Conservation (phyloP, 1,284 basidiomycete species). For the Ustilago loliicola region DNA sequence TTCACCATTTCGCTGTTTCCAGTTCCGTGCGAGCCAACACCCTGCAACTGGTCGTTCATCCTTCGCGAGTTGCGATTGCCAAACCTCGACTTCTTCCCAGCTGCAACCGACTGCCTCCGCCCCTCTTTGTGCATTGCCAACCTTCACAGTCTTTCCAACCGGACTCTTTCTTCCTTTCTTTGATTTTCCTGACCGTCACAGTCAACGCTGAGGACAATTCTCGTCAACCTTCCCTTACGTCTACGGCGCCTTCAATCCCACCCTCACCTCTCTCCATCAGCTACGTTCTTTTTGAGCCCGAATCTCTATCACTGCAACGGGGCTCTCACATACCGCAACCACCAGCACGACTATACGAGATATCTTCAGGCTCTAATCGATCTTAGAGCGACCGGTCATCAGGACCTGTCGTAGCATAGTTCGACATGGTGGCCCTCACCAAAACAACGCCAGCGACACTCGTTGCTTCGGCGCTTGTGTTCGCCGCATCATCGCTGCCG, state of each 20-base stretch:
- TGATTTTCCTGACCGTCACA: background rate
- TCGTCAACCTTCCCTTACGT: background rate
- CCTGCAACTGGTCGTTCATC: background rate
- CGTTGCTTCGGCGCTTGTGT: slow-evolving; percentile 25
- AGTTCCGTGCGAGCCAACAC: background rate
- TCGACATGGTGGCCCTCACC: slow-evolving; percentile 17
- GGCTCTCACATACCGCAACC: background rate
- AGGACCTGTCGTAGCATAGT: background rate
- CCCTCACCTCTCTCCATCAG: background rate
- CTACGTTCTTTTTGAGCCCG: background rate
- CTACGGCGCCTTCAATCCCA: background rate
- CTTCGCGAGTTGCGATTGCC: background rate
- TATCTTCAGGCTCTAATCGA: background rate
- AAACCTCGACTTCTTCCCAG: background rate
- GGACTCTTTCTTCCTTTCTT: background rate
- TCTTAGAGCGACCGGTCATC: background rate
- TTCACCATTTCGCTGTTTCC: background rate
- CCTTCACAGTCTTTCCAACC: background rate
- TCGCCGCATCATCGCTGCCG: slow-evolving; percentile 21
- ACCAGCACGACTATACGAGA: background rate
- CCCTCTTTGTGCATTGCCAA: background rate
- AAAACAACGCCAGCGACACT: slow-evolving; percentile 25
- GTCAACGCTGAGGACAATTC: background rate
- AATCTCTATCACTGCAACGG: background rate
- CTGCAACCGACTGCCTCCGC: slow-evolving; percentile 7